Evolutionary conservation across 805 yeast genomes (phyloP).

Genomic region (Soucietia sequanensis): DNA sequence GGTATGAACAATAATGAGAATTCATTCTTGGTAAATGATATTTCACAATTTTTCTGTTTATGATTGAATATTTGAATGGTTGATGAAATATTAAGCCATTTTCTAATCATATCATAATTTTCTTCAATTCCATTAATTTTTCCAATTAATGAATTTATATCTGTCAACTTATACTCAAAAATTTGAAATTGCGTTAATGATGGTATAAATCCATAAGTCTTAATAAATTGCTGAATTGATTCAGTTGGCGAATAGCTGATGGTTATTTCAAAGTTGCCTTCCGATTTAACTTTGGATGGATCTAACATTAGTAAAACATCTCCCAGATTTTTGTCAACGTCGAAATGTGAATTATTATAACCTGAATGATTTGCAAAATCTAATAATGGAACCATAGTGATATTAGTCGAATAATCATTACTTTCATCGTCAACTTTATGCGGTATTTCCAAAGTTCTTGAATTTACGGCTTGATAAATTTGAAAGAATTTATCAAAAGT

Average conservation of each 20-base stretch:
- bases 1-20: too few relatives aligned
- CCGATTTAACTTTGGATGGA: background rate
- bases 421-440: conserved; percentile 42
- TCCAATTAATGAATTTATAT: too few relatives aligned
- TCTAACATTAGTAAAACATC: conserved; percentile 61
- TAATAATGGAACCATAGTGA: conserved; percentile 61
- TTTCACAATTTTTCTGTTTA: too few relatives aligned
- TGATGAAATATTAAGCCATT: too few relatives aligned
- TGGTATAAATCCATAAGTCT: conserved; percentile 36
- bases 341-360: conserved; percentile 55
- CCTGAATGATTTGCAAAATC: conserved; percentile 65
- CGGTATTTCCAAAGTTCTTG: conserved; percentile 68
- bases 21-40: too few relatives aligned
- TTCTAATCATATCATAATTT: too few relatives aligned
- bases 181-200: too few relatives aligned
- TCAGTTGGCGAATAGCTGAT: conserved; percentile 24
- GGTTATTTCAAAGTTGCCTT: conserved; percentile 18
- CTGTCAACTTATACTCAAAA: too few relatives aligned
- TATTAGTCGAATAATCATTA: conserved; percentile 38
- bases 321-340: conserved; percentile 46
- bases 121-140: too few relatives aligned
- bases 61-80: too few relatives aligned
- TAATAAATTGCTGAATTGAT: conserved; percentile 21
- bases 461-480: conserved; percentile 47
- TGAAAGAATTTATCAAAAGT: conserved; percentile 24